phyloP scores from a whole-genome alignment of 495 filamentous ascomycete species.

The Xylaria castorea region DNA sequence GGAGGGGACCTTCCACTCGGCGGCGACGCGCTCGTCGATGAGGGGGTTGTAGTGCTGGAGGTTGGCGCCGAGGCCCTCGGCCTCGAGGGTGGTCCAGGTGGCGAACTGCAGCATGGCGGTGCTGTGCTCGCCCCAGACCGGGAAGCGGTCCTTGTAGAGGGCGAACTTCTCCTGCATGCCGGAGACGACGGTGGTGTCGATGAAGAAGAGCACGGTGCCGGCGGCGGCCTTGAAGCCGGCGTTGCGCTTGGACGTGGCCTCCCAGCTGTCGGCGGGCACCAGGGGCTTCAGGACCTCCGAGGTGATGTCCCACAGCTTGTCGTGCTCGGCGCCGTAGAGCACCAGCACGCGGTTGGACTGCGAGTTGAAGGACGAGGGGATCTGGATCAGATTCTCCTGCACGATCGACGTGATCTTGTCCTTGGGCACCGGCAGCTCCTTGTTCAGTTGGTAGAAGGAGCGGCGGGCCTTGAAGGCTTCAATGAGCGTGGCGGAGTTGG shows the following conservation, averaged over 20 bases:
- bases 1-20: slow-evolving; percentile 63
- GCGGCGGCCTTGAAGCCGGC: slow-evolving; percentile 62
- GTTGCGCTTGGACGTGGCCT: slow-evolving; percentile 55
- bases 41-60: slow-evolving; percentile 79
- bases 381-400: slow-evolving; percentile 58
- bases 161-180: slow-evolving; percentile 60
- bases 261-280: slow-evolving; percentile 61
- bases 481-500: slow-evolving; percentile 49
- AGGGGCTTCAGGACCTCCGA: slow-evolving; percentile 60
- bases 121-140: slow-evolving; percentile 65
- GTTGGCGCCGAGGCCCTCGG: slow-evolving; percentile 74
- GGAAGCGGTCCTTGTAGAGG: slow-evolving; percentile 67
- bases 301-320: slow-evolving; percentile 69
- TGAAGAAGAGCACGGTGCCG: slow-evolving; percentile 71
- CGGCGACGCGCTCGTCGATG: slow-evolving; percentile 62
- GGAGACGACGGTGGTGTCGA: slow-evolving; percentile 60
- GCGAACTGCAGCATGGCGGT: slow-evolving; percentile 72
- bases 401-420: slow-evolving; percentile 63
- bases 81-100: slow-evolving; percentile 70
- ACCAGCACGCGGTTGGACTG: slow-evolving; percentile 68
- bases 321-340: slow-evolving; percentile 67
- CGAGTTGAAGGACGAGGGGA: slow-evolving; percentile 70
- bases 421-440: slow-evolving; percentile 59
- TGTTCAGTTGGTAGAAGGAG: slow-evolving; percentile 65
- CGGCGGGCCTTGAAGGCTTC: slow-evolving; percentile 62